These are phyloP conservation scores for Streptanthus diversifolius DNA, from an alignment of 345 rosid genomes.

Conservation along the genomic window DNA sequence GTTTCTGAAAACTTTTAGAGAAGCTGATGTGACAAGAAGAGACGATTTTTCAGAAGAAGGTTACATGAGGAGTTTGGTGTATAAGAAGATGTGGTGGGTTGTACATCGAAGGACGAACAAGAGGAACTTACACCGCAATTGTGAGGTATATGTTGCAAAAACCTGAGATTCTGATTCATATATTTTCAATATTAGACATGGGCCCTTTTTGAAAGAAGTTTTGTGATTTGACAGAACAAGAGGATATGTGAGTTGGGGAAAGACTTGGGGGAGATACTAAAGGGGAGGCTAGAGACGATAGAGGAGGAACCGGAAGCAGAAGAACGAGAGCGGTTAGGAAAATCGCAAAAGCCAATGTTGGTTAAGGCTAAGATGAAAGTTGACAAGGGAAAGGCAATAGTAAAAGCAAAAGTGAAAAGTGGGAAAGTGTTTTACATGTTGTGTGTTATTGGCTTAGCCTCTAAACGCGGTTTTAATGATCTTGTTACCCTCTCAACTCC, in stretches of 20 bases:
- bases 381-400: constrained; percentile 33
- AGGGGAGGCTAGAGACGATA: constrained; percentile 38
- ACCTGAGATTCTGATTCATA: not conserved
- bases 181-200: not conserved
- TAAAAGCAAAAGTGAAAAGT: constrained; percentile 32
- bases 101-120: constrained; percentile 23
- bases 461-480: constrained; percentile 29
- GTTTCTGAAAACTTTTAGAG: constrained; percentile 8
- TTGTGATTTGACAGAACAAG: constrained; percentile 24
- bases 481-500: constrained; percentile 17
- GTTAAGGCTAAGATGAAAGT: constrained; percentile 28
- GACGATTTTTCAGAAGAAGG: not conserved
- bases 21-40: constrained; percentile 23
- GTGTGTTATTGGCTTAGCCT: constrained; percentile 33
- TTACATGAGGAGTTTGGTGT: constrained; percentile 30
- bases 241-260: constrained; percentile 30
- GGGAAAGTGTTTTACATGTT: constrained; percentile 38
- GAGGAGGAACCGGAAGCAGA: constrained; percentile 38
- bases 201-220: not conserved
- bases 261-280: constrained; percentile 33
- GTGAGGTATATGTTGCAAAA: constrained; percentile 19
- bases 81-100: constrained; percentile 37
- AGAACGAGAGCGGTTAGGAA: constrained; percentile 18
- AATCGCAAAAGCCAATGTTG: constrained; percentile 26
- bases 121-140: constrained; percentile 14